Evolutionary conservation across 139 green algal species (phyloP), one percentile per base, ranked within the genome.

Genomic region (Zygnema circumcarinatum): DNA sequence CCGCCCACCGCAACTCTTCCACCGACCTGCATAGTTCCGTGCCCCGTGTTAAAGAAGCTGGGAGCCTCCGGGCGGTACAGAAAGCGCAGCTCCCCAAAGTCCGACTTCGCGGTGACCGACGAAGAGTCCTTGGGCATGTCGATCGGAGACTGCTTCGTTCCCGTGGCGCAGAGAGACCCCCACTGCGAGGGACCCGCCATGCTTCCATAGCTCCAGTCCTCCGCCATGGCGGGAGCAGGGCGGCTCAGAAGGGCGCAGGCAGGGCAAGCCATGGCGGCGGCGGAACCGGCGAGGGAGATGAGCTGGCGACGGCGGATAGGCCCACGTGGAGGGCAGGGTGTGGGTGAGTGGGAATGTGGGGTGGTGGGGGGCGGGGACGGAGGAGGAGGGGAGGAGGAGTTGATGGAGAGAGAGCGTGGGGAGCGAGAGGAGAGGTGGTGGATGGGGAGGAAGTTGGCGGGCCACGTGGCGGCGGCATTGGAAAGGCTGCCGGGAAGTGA

Each of bases 21-120:
- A 62, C 47, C 16, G 7, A 86, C 80, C 90, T 96, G 94, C 90
- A 95, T 95, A 0, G 94, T 95, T 11, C 93, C 93, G 33, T 95
- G 93, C 7, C 93, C 93, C 11, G 94, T 95, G 89, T 96, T 96
- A 1, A 91, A 76, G n/a, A 95, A 85, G 39, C 78, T 39, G 3
- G 85, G 88, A 38, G 52, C n/a, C 38, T 32, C 32, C 38, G 25
- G 62, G 40, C 79, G 39, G 31, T 82, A 87, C 25, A 68, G 41
- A 47, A 87, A 87, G 29, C 36, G n/a, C 25, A 86, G 25, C 31
- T 39, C 33, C 16, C 80, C 80, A 39, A 81, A 40, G 21, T 84
- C 76, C 36, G 76, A 74, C 7, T 31, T 22, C 29, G 35, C n/a
- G 29, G 52, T 81, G 1, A 82, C 29, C 1, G 52, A 38, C 35